Evolutionary conservation across 495 filamentous ascomycete genomes (phyloP), one percentile per base, ranked within the genome.

Genomic region (Xylaria grammica): DNA sequence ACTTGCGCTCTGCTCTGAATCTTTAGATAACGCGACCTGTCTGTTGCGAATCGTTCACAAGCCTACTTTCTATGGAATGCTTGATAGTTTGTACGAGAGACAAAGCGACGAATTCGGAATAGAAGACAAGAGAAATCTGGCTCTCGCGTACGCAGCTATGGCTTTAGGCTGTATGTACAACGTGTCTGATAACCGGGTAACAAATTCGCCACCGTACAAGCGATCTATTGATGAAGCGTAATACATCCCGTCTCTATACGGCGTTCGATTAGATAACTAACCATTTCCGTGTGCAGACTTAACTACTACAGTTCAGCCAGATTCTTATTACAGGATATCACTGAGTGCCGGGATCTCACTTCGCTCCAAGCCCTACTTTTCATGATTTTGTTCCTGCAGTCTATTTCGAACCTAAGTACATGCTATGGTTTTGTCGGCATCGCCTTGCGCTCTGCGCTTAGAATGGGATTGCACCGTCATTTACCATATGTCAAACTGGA

Each of bases 401-500:
- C 90, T 0, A 93, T 95, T 17, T 91, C 93, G 7, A 93, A 95
- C 70, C 80, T 97, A 57, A 94, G 91, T 69, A 95, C 91, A 22
- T 98, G 94, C 74, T 97, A 97, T 74, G 91, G 93, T 0, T 96
- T 95, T 75, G 84, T 98, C 53, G 94, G 93, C 22, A 92, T 97
- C 64, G 94, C 92, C 15, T 81, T 97, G 26, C 88, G 93, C 42
- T 94, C 93, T 8, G 88, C 93, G 19, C 74, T 97, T 8, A 88
- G 93, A 13, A 87, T 97, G 81, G 94, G 94, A 13, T 81, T 98
- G 17, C 94, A 98, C 74, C 91, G 94, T 44, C 86, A 89, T 32
- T 82, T 96, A 6, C 71, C 81, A 34, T 82, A 86, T 34, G 81
- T 86, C 32, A 87, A 89, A 60, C 91, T 97, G 67, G 89, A 89